phyloP scores from a whole-genome alignment of 495 filamentous ascomycete species.

The Apiosordaria backusii region DNA sequence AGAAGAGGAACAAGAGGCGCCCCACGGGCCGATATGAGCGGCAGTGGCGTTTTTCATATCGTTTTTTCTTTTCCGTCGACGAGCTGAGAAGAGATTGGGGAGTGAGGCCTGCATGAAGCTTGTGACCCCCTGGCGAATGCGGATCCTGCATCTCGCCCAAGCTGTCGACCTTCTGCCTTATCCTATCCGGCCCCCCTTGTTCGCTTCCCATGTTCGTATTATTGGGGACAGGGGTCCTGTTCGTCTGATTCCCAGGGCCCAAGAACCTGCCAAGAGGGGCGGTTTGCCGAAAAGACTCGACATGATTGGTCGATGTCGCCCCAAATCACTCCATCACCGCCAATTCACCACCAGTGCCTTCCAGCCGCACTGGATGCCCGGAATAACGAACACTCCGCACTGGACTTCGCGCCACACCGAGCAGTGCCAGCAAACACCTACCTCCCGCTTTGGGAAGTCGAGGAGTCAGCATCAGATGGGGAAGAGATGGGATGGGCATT shows the following conservation, averaged over 20 bases:
- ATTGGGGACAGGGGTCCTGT: not conserved
- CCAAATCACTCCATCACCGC: not conserved
- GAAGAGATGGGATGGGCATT: not conserved
- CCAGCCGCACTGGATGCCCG: slow-evolving; percentile 5
- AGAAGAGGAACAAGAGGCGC: not conserved
- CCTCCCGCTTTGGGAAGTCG: not conserved
- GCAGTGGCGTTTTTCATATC: not conserved
- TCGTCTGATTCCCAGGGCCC: not conserved
- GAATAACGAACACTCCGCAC: not conserved
- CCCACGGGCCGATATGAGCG: not conserved
- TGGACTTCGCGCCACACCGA: not conserved
- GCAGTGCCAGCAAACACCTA: not conserved
- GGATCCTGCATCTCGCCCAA: not conserved
- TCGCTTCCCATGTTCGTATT: not conserved
- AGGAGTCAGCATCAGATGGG: not conserved
- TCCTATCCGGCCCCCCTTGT: not conserved
- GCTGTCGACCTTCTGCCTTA: not conserved
- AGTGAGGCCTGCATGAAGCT: slow-evolving; percentile 1
- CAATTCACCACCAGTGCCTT: not conserved
- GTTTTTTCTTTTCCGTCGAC: not conserved
- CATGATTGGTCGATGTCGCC: not conserved
- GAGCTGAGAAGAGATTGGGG: not conserved
- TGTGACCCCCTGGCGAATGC: not conserved
- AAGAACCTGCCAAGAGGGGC: not conserved
- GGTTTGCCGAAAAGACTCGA: not conserved